Percentiles rank a stretch among this genome's conserved stretches.
phyloP scores from a whole-genome alignment of 768 basidiomycete species.

The Trametes punicea region DNA sequence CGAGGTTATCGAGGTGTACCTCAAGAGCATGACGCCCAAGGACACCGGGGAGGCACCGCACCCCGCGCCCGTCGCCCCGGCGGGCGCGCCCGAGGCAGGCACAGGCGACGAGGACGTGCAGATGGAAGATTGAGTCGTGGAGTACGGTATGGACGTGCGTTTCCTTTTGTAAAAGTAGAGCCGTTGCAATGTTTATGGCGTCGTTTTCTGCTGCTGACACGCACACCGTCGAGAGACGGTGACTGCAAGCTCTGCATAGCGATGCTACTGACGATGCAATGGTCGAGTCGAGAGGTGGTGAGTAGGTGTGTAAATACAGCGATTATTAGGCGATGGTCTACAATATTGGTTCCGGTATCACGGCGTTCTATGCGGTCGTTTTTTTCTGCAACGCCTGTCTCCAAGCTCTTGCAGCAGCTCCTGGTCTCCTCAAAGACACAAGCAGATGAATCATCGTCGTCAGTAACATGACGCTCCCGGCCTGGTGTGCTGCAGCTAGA shows the following conservation, averaged over 20 bases:
- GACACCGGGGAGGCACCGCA: slow-evolving; percentile 43
- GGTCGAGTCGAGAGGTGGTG: slow-evolving; percentile 1
- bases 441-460: slow-evolving; percentile 79
- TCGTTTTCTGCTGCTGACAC: neutral
- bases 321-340: slow-evolving; percentile 11
- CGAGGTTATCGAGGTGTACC: slow-evolving; percentile 66
- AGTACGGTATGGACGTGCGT: slow-evolving; percentile 8
- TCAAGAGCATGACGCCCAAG: slow-evolving; percentile 78
- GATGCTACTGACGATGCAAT: neutral
- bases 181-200: slow-evolving; percentile 1
- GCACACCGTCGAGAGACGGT: neutral
- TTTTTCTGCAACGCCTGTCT: slow-evolving; percentile 33
- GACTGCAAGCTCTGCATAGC: too few relatives aligned
- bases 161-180: slow-evolving; percentile 18
- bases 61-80: slow-evolving; percentile 45
- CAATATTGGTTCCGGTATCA: neutral
- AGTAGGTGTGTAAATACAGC: slow-evolving; percentile 7
- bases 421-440: slow-evolving; percentile 67
- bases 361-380: neutral
- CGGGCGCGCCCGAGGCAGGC: slow-evolving; percentile 49
- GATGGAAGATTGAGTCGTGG: slow-evolving; percentile 58
- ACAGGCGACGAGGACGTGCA: slow-evolving; percentile 75
- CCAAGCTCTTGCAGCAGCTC: slow-evolving; percentile 62
- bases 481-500: slow-evolving; percentile 91
- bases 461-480: slow-evolving; percentile 85